A percentile compares a stretch with the other conserved stretches of the same genome.
These are phyloP conservation scores for Beauveria medogensis DNA, from an alignment of 2,329 filamentous ascomycete species.

Conservation along the genomic window DNA sequence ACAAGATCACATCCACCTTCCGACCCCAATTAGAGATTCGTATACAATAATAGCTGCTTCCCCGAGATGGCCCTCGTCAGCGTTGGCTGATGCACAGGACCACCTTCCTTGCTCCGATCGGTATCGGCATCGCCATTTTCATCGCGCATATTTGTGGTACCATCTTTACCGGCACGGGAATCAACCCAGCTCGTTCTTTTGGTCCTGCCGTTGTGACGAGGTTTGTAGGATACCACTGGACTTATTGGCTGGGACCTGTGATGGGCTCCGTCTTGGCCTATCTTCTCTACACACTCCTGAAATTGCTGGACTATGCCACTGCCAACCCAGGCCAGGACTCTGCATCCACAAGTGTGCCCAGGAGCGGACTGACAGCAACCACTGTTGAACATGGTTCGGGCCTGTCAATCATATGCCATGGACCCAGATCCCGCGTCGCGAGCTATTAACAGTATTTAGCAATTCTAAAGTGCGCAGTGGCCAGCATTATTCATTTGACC, in stretches of 20 bases:
- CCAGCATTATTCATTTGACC: no score
- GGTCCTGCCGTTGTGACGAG: slow-evolving; percentile 37
- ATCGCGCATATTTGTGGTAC: slow-evolving; percentile 41
- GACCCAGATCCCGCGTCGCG: no score
- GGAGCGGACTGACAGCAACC: no score
- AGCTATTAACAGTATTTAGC: no score
- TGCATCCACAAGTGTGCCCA: no score
- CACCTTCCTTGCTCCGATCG: slow-evolving; percentile 63
- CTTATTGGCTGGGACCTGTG: slow-evolving; percentile 47
- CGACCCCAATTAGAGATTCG: no score
- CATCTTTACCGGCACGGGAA: slow-evolving; percentile 38
- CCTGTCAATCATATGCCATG: no score
- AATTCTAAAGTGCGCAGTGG: no score
- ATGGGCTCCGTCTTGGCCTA: slow-evolving; percentile 41
- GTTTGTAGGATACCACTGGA: slow-evolving; percentile 43
- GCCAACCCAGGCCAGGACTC: slow-evolving; percentile 42
- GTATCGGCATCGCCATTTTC: slow-evolving; percentile 64
- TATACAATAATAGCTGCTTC: no score
- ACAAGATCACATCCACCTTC: no score
- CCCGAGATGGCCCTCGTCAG: no score
- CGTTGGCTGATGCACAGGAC: slow-evolving; percentile 43
- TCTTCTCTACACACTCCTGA: slow-evolving; percentile 42
- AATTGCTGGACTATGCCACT: slow-evolving; percentile 42
- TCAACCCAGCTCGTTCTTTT: slow-evolving; percentile 45
- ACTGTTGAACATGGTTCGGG: no score